Base-by-base conservation (phyloP, 352 stramenopile genomes). In the Globisporangium carolinianum region DNA sequence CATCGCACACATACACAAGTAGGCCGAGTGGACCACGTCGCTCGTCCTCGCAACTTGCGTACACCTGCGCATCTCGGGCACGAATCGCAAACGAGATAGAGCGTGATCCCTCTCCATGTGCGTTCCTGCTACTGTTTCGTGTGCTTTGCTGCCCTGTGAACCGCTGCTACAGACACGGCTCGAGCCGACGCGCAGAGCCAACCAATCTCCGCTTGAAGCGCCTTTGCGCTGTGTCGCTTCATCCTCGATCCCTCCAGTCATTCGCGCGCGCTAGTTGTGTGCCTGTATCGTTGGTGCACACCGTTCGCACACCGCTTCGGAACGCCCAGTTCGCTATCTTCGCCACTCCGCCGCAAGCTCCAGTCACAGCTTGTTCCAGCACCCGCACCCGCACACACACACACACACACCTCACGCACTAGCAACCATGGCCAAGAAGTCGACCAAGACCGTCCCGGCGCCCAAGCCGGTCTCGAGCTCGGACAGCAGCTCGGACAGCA, bases 401-500 rank as follows among this genome's bases (percentile, higher is more conserved):
- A 3, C 51, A 52, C 38, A 37, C 6, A 45, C 18, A 37, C 15
- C 47, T 17, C 36, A 54, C 39, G 42, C 36, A 46, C 37, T 41
- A 56, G 24, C 38, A 18, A 49, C 43, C 36, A 75, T 78, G 67
- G 70, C 65, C 32, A 78, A 78, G 70, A 78, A 79, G 51, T 54
- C 65, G 55, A 63, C 69, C 43, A 63, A 63, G 51, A 57, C 56
- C 42, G 45, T 36, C 24, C 57, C 57, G 48, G 38, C 57, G 53
- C 65, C 60, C 38, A 77, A 76, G 66, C 66, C 62, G 17, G 68
- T 62, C 51, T 67, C 56, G 53, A 72, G 63, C 63, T 70, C 61
- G 46, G 62, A 63, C 56, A 73, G 64, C 37, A 73, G 62, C 41
- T 73, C 65, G 36, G 72, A 80, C 58, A 75, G 65, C 53, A 76